Conservation (phyloP, 192 early-diverging fungal species). For the Podila minutissima region DNA sequence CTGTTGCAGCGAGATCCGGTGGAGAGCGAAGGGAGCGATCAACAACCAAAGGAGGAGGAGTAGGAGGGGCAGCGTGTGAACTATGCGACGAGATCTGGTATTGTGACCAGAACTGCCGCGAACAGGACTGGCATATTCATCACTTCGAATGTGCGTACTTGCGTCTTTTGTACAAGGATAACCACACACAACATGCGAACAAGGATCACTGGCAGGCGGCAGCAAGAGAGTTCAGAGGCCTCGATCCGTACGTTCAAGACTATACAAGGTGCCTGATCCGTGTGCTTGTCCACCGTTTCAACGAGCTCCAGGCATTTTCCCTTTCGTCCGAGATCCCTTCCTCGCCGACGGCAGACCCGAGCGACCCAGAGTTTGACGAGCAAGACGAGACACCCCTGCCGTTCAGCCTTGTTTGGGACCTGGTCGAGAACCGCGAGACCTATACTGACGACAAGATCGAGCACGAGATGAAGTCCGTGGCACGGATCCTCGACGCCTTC, state of each 20-base stretch:
- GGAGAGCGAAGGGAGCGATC: background rate
- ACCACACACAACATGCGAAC: too few species aligned
- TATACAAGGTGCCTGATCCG: conserved; percentile 13
- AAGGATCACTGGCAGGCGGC: background rate
- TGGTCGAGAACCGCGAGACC: conserved; percentile 5
- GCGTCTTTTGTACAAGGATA: too few species aligned
- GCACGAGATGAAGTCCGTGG: conserved; percentile 13
- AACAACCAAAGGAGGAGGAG: background rate
- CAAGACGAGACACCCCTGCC: background rate
- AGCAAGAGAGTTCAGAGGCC: background rate
- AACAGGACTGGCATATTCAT: conserved; percentile 16
- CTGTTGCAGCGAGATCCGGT: background rate
- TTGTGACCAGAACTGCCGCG: conserved; percentile 13
- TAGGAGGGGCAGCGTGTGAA: background rate
- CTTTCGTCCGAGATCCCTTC: background rate
- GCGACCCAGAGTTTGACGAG: background rate
- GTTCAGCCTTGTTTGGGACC: background rate
- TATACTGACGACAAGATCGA: background rate
- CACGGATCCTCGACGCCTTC: conserved; percentile 18
- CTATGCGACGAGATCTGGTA: conserved; percentile 17
- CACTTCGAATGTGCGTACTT: conserved; percentile 15
- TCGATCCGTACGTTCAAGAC: conserved; percentile 9
- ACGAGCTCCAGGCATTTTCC: background rate
- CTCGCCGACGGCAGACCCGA: background rate
- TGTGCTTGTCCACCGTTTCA: conserved; percentile 13